Percentiles rank a stretch among this genome's conserved stretches.
Evolutionary conservation across 2,329 filamentous ascomycete genomes (phyloP).

Genomic region (Ophioceras dolichostomum): DNA sequence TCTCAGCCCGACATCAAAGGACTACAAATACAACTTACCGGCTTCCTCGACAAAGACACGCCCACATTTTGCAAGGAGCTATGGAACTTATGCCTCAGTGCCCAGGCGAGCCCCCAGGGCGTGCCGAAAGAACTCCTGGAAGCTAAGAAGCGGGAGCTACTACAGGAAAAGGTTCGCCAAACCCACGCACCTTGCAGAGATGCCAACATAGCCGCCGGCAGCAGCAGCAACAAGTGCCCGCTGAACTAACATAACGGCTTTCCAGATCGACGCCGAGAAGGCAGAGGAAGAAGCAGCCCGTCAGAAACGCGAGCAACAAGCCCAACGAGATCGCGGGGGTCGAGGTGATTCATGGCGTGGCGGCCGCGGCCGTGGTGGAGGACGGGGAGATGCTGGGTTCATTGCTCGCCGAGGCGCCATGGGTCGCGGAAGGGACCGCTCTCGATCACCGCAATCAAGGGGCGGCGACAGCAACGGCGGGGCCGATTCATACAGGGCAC

Average conservation of each 20-base stretch:
- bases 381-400: conserved; percentile 36
- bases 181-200: background rate
- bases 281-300: conserved; percentile 60
- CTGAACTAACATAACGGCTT: background rate
- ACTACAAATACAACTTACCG: conserved; percentile 86
- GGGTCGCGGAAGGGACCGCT: conserved; percentile 31
- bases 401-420: conserved; percentile 30
- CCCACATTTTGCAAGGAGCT: conserved; percentile 83
- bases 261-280: conserved; percentile 68
- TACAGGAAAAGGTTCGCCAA: conserved; percentile 72
- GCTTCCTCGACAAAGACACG: conserved; percentile 90
- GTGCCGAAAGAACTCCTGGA: conserved; percentile 91
- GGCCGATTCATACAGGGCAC: conserved; percentile 23
- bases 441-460: conserved; percentile 35
- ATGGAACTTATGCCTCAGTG: conserved; percentile 85
- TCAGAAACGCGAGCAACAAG: conserved; percentile 57
- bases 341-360: conserved; percentile 40
- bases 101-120: conserved; percentile 76
- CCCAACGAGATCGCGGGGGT: conserved; percentile 46
- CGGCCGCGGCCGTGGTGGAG: conserved; percentile 36
- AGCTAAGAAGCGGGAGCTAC: conserved; percentile 89
- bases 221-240: too few species aligned
- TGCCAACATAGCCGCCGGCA: too few species aligned
- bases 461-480: conserved; percentile 30
- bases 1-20: conserved; percentile 85